These are phyloP conservation scores for Ceriops zippeliana DNA, from an alignment of 345 rosid genomes.

Conservation along the genomic window DNA sequence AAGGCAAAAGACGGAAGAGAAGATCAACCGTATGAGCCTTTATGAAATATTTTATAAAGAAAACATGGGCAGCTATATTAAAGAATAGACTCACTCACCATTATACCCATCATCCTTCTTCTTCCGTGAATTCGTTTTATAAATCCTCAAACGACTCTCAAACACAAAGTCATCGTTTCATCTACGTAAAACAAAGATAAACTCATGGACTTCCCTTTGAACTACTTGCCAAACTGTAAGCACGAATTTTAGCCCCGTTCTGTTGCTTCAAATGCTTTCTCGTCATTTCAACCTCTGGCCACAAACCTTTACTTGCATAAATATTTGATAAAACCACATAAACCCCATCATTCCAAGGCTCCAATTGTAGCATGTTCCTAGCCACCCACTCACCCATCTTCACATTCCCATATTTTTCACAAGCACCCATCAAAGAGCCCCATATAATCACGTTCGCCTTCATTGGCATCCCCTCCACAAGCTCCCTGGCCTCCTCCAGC, in stretches of 20 bases:
- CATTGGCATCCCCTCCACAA: conserved; percentile 78
- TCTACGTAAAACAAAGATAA: too few species aligned
- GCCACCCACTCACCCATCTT: conserved; percentile 87
- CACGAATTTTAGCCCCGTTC: conserved; percentile 57
- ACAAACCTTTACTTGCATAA: conserved; percentile 63
- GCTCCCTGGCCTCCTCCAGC: conserved; percentile 61
- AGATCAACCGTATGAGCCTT: not conserved
- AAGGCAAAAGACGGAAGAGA: not conserved
- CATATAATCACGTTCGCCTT: conserved; percentile 63
- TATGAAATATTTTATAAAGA: not conserved
- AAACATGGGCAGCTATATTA: not conserved
- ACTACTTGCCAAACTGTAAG: conserved; percentile 49
- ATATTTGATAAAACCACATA: conserved; percentile 82
- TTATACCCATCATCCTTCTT: too few species aligned
- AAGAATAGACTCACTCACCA: not conserved
- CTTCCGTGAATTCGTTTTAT: too few species aligned
- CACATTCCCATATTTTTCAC: conserved; percentile 77
- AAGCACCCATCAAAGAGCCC: conserved; percentile 90
- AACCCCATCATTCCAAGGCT: conserved; percentile 82
- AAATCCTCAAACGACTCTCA: too few species aligned
- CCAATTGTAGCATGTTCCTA: conserved; percentile 52
- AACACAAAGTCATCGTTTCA: too few species aligned
- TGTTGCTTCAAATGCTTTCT: conserved; percentile 58
- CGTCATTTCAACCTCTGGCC: conserved; percentile 74
- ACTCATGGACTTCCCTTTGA: conserved; percentile 17